These are phyloP conservation scores for Salinomyces thailandicus DNA, from an alignment of 2,329 filamentous ascomycete genomes.

Conservation along the genomic window DNA sequence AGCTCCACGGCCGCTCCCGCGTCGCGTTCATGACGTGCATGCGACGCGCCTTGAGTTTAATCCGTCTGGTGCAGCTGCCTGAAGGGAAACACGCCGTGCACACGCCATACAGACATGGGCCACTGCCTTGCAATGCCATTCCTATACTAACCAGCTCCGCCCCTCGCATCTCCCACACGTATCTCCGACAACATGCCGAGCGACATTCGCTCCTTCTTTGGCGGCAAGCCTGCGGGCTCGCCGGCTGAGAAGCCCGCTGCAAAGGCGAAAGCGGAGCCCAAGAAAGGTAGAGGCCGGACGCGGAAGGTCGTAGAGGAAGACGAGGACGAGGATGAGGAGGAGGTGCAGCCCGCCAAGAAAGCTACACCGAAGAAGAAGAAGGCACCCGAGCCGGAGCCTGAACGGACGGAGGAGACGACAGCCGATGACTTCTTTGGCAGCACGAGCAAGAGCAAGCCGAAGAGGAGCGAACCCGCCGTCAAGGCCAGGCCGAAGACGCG, in stretches of 20 bases:
- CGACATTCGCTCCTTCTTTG: conserved; percentile 88
- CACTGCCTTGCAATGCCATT: too few species aligned
- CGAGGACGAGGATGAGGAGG: conserved; percentile 46
- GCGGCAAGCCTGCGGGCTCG: conserved; percentile 56
- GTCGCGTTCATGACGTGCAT: not conserved
- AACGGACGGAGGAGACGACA: conserved; percentile 42
- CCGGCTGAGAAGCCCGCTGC: conserved; percentile 26
- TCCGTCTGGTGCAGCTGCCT: not conserved
- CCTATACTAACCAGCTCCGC: too few species aligned
- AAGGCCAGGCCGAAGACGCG: conserved; percentile 13
- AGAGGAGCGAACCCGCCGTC: conserved; percentile 32
- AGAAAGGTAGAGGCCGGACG: conserved; percentile 38
- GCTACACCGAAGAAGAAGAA: conserved; percentile 47
- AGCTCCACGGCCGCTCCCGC: too few species aligned
- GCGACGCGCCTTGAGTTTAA: not conserved
- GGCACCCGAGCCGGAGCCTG: conserved; percentile 14
- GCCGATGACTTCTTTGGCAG: conserved; percentile 54
- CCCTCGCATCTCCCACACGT: too few species aligned
- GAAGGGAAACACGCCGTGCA: too few species aligned
- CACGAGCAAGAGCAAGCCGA: conserved; percentile 44
- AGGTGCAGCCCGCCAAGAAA: conserved; percentile 40
- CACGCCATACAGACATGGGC: too few species aligned
- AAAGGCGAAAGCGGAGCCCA: conserved; percentile 25
- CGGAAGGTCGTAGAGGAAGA: conserved; percentile 71
- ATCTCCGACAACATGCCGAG: conserved; percentile 54